Evolutionary conservation across 176 grass and related monocot species (phyloP).

Genomic region (Typha latifolia): DNA sequence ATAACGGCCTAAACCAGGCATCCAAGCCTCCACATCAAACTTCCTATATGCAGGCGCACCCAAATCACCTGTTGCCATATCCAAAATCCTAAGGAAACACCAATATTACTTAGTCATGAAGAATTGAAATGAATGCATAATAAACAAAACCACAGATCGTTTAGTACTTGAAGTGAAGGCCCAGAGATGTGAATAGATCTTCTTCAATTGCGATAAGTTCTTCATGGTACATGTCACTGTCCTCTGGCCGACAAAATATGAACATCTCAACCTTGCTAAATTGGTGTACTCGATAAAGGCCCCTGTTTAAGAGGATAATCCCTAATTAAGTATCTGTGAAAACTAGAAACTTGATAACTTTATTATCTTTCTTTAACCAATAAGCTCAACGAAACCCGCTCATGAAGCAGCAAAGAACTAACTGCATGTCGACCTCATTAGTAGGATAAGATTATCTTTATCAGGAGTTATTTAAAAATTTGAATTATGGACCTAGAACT

Average conservation of each 20-base stretch:
- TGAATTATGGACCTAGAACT: too few relatives aligned
- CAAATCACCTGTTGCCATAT: constrained; percentile 84
- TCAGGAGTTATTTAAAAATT: too few relatives aligned
- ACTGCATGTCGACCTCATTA: too few relatives aligned
- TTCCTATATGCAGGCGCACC: constrained; percentile 85
- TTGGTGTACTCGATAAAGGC: constrained; percentile 87
- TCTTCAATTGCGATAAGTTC: constrained; percentile 91
- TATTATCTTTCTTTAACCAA: too few relatives aligned
- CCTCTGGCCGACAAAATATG: constrained; percentile 72
- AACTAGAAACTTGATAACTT: neutral
- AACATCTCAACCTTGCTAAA: constrained; percentile 99
- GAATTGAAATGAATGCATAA: neutral
- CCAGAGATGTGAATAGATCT: constrained; percentile 79
- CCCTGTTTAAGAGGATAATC: constrained; percentile 40
- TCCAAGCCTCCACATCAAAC: constrained; percentile 92
- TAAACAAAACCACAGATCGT: constrained; percentile 7
- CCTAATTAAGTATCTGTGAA: constrained; percentile 5
- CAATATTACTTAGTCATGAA: neutral
- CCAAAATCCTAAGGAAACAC: constrained; percentile 46
- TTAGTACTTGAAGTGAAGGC: constrained; percentile 90
- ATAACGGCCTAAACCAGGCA: constrained; percentile 80
- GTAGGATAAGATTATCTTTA: too few relatives aligned
- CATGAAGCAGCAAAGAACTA: too few relatives aligned
- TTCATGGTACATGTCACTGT: constrained; percentile 75
- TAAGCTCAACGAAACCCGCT: too few relatives aligned